These are phyloP conservation scores for Phialocephala sp. DNA, from an alignment of 2,329 filamentous ascomycete genomes.

Conservation along the genomic window DNA sequence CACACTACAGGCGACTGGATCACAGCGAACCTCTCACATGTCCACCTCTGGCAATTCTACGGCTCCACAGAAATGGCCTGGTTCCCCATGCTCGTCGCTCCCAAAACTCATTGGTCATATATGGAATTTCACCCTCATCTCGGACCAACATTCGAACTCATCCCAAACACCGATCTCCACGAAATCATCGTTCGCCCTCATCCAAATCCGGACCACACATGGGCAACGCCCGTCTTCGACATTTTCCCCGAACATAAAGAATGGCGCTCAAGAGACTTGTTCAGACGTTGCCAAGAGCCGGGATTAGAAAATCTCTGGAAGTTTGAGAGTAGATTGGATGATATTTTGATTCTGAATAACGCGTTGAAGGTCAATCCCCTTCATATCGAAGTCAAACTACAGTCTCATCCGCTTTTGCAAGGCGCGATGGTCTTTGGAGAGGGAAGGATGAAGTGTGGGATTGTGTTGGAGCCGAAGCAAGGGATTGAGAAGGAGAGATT, in stretches of 20 bases:
- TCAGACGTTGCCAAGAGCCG: slow-evolving; percentile 26
- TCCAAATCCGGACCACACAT: slow-evolving; percentile 37
- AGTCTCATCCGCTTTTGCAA: slow-evolving; percentile 41
- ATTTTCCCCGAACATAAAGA: slow-evolving; percentile 49
- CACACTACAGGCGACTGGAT: slow-evolving; percentile 42
- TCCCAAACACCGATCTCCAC: slow-evolving; percentile 34
- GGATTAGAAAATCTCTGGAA: slow-evolving; percentile 42
- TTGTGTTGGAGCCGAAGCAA: slow-evolving; percentile 26
- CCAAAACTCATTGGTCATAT: slow-evolving; percentile 43
- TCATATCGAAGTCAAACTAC: slow-evolving; percentile 46
- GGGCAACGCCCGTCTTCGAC: slow-evolving; percentile 44
- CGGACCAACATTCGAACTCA: slow-evolving; percentile 31
- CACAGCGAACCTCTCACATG: slow-evolving; percentile 33
- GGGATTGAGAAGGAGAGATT: slow-evolving; percentile 17
- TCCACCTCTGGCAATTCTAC: slow-evolving; percentile 36
- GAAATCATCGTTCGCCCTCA: slow-evolving; percentile 44
- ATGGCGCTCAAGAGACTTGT: slow-evolving; percentile 52
- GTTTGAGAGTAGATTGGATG: slow-evolving; percentile 46
- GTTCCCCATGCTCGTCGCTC: slow-evolving; percentile 33
- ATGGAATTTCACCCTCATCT: slow-evolving; percentile 40
- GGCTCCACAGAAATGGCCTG: slow-evolving; percentile 44
- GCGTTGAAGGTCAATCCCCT: slow-evolving; percentile 53
- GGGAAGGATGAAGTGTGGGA: slow-evolving; percentile 30
- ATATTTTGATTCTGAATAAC: slow-evolving; percentile 52
- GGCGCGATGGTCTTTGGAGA: slow-evolving; percentile 46